These are phyloP conservation scores for Paragyromitra xinjiangensis DNA, from an alignment of 495 filamentous ascomycete genomes.

Conservation along the genomic window DNA sequence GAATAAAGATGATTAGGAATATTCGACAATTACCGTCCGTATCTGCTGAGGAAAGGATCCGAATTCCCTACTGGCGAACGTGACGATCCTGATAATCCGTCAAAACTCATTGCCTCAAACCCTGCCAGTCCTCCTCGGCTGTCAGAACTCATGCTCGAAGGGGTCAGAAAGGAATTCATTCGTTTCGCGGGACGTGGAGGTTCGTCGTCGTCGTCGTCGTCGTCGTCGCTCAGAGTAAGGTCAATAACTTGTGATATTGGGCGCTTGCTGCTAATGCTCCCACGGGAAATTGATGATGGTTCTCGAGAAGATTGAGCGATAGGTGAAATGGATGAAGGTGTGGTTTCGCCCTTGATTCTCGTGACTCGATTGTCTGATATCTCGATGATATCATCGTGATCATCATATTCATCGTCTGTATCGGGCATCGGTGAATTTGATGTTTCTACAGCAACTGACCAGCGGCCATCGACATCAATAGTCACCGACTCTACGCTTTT, in stretches of 20 bases:
- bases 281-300: slow-evolving; percentile 33
- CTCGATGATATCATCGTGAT: slow-evolving; percentile 73
- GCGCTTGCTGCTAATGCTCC: slow-evolving; percentile 67
- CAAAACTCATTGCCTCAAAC: slow-evolving; percentile 32
- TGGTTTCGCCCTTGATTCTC: slow-evolving; percentile 39
- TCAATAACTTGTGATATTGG: slow-evolving; percentile 75
- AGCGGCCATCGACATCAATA: slow-evolving; percentile 85
- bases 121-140: slow-evolving; percentile 35
- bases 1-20: slow-evolving; percentile 15
- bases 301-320: slow-evolving; percentile 64
- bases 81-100: slow-evolving; percentile 29
- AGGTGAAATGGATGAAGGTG: slow-evolving; percentile 56
- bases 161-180: slow-evolving; percentile 56
- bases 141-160: slow-evolving; percentile 53
- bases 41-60: slow-evolving; percentile 27
- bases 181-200: slow-evolving; percentile 69
- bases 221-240: slow-evolving; percentile 75
- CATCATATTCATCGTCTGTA: slow-evolving; percentile 71
- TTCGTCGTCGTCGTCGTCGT: slow-evolving; percentile 64
- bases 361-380: slow-evolving; percentile 58
- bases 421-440: slow-evolving; percentile 54
- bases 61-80: slow-evolving; percentile 52
- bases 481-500: slow-evolving; percentile 80
- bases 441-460: slow-evolving; percentile 66
- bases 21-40: slow-evolving; percentile 29